Evolutionary conservation across 768 basidiomycete genomes (phyloP).

Genomic region (Hortiboletus flavorubellus): DNA sequence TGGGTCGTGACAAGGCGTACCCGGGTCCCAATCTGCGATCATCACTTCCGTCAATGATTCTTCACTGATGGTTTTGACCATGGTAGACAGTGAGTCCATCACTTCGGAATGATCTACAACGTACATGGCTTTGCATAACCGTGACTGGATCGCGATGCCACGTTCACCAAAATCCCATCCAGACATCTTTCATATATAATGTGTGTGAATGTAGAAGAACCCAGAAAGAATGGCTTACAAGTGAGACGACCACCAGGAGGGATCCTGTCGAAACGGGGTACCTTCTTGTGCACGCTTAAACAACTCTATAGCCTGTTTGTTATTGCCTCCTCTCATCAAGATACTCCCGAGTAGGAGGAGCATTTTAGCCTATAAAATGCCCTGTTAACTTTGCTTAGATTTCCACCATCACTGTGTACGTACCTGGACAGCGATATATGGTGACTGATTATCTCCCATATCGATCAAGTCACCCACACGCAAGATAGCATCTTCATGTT

Average conservation of each 20-base stretch:
- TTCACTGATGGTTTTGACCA: neutral
- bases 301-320: too few relatives aligned
- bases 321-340: neutral
- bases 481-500: neutral
- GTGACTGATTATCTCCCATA: too few relatives aligned
- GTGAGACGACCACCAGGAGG: neutral
- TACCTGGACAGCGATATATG: neutral
- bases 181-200: constrained; percentile 1
- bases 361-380: neutral
- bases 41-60: neutral
- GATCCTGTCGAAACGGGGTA: neutral
- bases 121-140: neutral
- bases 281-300: too few relatives aligned
- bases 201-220: neutral
- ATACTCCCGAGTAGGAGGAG: neutral
- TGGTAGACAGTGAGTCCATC: neutral
- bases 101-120: neutral
- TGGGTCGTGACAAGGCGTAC: too few relatives aligned
- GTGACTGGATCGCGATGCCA: neutral
- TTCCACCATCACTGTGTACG: neutral
- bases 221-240: neutral
- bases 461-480: neutral
- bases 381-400: neutral
- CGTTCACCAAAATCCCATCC: constrained; percentile 15
- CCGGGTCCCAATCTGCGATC: neutral